phyloP scores from a whole-genome alignment of 768 basidiomycete species.

The Phaffia australis region DNA sequence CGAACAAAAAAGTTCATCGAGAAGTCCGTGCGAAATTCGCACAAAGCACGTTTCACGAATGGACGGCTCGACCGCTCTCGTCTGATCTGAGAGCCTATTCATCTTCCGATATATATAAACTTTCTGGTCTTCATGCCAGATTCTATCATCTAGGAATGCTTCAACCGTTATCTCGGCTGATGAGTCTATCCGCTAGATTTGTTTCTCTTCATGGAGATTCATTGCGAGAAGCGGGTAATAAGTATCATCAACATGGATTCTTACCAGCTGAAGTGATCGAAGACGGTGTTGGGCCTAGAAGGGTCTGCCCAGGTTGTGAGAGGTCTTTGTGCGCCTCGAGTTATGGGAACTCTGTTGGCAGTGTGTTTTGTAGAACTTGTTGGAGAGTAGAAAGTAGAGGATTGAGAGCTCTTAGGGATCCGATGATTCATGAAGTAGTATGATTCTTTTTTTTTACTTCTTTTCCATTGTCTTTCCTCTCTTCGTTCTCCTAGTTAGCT shows the following conservation, averaged over 20 bases:
- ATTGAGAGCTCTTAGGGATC: too few species aligned
- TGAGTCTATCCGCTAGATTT: background rate
- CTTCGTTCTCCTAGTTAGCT: too few species aligned
- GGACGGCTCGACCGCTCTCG: slow-evolving; percentile 41
- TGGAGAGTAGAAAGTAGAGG: slow-evolving; percentile 4
- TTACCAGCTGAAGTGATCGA: slow-evolving; percentile 5
- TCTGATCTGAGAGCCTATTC: slow-evolving; percentile 41
- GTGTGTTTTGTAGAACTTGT: background rate
- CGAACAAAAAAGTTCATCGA: background rate
- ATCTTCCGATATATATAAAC: slow-evolving; percentile 42
- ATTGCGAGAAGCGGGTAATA: background rate
- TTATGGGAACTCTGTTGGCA: background rate
- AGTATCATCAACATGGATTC: slow-evolving; percentile 9
- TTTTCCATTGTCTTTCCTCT: too few species aligned
- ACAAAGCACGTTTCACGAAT: slow-evolving; percentile 32
- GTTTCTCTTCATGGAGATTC: background rate
- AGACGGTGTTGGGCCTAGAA: background rate
- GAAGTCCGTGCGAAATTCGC: slow-evolving; percentile 41
- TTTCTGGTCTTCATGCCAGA: slow-evolving; percentile 38
- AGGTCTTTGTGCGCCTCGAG: background rate
- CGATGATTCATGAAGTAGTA: too few species aligned
- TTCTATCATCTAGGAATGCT: slow-evolving; percentile 33
- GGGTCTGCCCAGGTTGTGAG: slow-evolving; percentile 4
- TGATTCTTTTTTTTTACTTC: too few species aligned
- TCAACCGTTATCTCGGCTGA: background rate